Conservation (phyloP, 2,329 filamentous ascomycete genomes). For the Fusarium mundagurra region DNA sequence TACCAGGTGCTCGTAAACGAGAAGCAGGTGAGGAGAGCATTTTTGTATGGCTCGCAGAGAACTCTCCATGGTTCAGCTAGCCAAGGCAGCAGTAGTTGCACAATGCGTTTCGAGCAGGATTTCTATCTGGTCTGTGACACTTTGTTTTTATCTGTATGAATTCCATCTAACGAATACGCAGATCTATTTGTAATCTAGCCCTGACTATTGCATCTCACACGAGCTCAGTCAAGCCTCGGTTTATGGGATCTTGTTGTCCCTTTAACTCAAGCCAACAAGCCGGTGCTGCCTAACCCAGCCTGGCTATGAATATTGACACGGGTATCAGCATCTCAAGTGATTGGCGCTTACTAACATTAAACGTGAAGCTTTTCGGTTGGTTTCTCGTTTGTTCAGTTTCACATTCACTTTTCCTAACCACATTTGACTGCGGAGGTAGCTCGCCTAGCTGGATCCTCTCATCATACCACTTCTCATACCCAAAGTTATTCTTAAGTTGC, state of each 20-base stretch:
- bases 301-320: slow-evolving; percentile 8
- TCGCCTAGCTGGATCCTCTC: neutral
- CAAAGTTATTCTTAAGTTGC: neutral
- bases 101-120: neutral
- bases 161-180: neutral
- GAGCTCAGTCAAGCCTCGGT: neutral
- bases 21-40: neutral
- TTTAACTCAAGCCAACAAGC: neutral
- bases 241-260: neutral
- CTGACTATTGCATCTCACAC: neutral
- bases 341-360: neutral
- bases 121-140: neutral
- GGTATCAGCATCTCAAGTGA: neutral
- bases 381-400: neutral
- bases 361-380: neutral
- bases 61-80: neutral
- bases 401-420: neutral
- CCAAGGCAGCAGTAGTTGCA: neutral
- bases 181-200: neutral
- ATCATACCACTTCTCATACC: neutral
- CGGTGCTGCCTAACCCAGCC: slow-evolving; percentile 4
- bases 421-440: neutral
- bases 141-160: neutral
- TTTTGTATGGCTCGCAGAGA: neutral
- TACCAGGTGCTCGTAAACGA: neutral